These are phyloP conservation scores for Zygnema circumcarinatum DNA, from an alignment of 139 green algal genomes.

Conservation along the genomic window DNA sequence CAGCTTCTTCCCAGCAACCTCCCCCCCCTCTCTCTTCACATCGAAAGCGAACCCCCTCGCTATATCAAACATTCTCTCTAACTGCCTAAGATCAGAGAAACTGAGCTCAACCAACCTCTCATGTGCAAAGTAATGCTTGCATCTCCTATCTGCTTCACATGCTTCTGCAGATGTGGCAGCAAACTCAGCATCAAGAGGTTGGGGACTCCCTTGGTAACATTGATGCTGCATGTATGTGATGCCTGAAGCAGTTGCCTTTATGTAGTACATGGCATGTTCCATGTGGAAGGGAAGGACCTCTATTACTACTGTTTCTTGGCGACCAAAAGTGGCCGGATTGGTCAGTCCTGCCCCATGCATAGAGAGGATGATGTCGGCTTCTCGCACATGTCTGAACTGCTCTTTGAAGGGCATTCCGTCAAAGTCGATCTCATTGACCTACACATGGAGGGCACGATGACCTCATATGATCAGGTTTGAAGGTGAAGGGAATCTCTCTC, in stretches of 20 bases:
- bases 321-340: conserved; percentile 20
- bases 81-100: background rate
- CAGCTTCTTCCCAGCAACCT: background rate
- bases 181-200: conserved; percentile 33
- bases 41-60: background rate
- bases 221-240: conserved; percentile 31
- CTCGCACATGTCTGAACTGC: conserved; percentile 14
- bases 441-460: too few relatives aligned
- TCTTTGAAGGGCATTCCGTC: conserved; percentile 34
- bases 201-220: conserved; percentile 7
- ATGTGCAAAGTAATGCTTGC: conserved; percentile 44
- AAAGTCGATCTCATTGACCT: conserved; percentile 12
- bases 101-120: conserved; percentile 18
- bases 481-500: too few relatives aligned
- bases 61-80: conserved; percentile 17
- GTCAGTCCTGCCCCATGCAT: conserved; percentile 33
- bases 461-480: too few relatives aligned
- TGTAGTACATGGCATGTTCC: conserved; percentile 29
- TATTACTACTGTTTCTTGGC: conserved; percentile 11
- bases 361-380: conserved; percentile 48
- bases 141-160: conserved; percentile 10
- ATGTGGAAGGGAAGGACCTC: conserved; percentile 30
- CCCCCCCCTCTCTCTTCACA: background rate
- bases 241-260: conserved; percentile 5
- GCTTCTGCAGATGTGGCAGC: background rate